phyloP scores from a whole-genome alignment of 305 asterid genomes.

The Fraxinus dipetala region DNA sequence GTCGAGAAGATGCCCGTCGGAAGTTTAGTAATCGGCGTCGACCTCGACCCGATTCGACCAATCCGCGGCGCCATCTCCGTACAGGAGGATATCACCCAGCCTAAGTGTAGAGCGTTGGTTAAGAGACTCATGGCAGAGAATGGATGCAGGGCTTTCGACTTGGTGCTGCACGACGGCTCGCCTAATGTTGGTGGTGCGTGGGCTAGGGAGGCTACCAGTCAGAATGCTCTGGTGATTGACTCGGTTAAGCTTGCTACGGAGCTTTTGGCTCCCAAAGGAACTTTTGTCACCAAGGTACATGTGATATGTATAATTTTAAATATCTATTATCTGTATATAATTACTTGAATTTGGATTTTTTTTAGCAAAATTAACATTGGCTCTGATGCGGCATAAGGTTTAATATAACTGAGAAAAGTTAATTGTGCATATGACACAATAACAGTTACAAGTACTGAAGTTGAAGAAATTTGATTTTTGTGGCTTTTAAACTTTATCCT shows the following conservation, averaged over 20 bases:
- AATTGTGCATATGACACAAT: background rate
- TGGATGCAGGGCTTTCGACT: slow-evolving; percentile 66
- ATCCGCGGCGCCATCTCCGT: slow-evolving; percentile 74
- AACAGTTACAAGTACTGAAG: background rate
- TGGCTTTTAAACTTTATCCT: background rate
- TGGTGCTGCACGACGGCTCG: slow-evolving; percentile 86
- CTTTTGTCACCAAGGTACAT: slow-evolving; percentile 74
- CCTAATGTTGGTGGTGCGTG: slow-evolving; percentile 98
- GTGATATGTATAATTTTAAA: background rate
- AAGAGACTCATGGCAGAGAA: slow-evolving; percentile 76
- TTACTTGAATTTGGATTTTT: slow-evolving; percentile 3
- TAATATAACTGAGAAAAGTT: background rate
- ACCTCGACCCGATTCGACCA: slow-evolving; percentile 79
- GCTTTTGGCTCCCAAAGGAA: slow-evolving; percentile 83
- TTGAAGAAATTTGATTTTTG: background rate
- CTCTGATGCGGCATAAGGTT: background rate
- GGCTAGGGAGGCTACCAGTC: slow-evolving; percentile 87
- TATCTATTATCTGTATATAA: background rate
- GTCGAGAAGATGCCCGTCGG: slow-evolving; percentile 83
- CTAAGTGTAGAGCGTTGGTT: slow-evolving; percentile 60
- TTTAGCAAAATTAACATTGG: background rate
- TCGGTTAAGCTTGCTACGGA: slow-evolving; percentile 84
- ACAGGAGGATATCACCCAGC: slow-evolving; percentile 72
- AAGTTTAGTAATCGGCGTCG: slow-evolving; percentile 79
- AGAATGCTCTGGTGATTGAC: slow-evolving; percentile 85